phyloP scores from a whole-genome alignment of 305 asterid genomes.

The Fraxinus xanthoxyloides region DNA sequence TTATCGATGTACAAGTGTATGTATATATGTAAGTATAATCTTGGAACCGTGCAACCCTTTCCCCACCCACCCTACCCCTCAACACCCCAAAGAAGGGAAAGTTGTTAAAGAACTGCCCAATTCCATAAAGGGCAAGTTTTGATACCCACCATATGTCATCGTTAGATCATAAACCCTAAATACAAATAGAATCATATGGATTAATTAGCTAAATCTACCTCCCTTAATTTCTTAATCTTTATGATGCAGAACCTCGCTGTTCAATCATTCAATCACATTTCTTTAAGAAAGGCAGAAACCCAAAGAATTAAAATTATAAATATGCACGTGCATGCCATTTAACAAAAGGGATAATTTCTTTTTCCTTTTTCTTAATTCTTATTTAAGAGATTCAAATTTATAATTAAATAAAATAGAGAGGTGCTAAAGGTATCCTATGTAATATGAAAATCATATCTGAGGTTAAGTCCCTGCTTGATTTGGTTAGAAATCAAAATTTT shows the following conservation, averaged over 20 bases:
- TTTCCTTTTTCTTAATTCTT: neutral
- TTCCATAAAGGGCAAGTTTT: constrained; percentile 25
- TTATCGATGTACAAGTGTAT: no score
- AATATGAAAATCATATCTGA: no score
- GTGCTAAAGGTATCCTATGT: neutral
- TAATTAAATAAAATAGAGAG: neutral
- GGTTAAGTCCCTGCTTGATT: neutral
- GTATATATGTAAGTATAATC: no score
- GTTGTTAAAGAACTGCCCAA: neutral
- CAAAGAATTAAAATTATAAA: neutral
- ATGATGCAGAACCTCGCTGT: neutral
- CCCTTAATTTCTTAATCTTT: neutral
- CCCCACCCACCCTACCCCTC: neutral
- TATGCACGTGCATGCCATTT: neutral
- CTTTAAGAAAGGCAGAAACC: neutral
- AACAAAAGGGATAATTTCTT: neutral
- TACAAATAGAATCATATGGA: no score
- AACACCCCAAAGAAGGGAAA: neutral
- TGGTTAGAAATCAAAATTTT: neutral
- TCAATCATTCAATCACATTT: constrained; percentile 1
- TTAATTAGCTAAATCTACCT: no score
- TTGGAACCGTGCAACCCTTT: neutral
- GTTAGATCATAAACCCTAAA: constrained; percentile 21
- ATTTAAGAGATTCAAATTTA: neutral
- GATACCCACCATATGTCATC: constrained; percentile 20